Base-by-base conservation (phyloP, 1,284 basidiomycete genomes). In the Coniferiporia sulphurascens region DNA sequence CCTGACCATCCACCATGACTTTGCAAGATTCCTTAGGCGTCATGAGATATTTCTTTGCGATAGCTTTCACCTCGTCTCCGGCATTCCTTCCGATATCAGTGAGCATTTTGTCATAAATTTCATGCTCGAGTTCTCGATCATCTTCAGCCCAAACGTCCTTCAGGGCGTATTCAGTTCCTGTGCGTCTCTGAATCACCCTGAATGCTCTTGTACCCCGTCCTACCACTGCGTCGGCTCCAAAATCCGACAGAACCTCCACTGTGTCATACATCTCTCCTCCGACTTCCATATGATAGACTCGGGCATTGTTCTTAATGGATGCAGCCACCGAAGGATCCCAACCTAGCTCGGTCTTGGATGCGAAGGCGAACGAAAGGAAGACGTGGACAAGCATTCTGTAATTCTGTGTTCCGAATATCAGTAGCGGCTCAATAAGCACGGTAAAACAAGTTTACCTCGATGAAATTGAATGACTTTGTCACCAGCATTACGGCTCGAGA, bases 301-400 rank as follows among this genome's bases (percentile, higher is more conserved):
- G 41, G 38, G 3, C 38, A 12, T 41, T 15, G 6, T 52, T 32
- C 35, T 12, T 45, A 3, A n/a, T 41, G n/a, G n/a, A 32, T 4
- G 46, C 38, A 15, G 6, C 15, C 4, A 56, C 10, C 10, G 57
- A 45, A 13, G 41, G 41, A 52, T 58, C 57, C 48, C 48, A 58
- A 19, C 57, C 57, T 4, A 58, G 22, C 13, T 52, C 57, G 10
- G 21, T 36, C 41, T 48, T 52, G 12, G 22, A 12, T 15, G 50
- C 57, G 19, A 52, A 58, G 13, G 50, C 51, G 8, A 58, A 17
- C 6, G 57, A 58, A 22, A 58, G 41, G 44, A 58, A 52, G 8
- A 58, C 12, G 32, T 21, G 35, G 2, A 52, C 19, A 6, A 58
- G 22, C 15, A 17, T 12, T 21, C 32, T 27, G 8, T 32, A 17